Conservation (phyloP, 2,329 filamentous ascomycete species). For the Ampelomyces quisqualis region DNA sequence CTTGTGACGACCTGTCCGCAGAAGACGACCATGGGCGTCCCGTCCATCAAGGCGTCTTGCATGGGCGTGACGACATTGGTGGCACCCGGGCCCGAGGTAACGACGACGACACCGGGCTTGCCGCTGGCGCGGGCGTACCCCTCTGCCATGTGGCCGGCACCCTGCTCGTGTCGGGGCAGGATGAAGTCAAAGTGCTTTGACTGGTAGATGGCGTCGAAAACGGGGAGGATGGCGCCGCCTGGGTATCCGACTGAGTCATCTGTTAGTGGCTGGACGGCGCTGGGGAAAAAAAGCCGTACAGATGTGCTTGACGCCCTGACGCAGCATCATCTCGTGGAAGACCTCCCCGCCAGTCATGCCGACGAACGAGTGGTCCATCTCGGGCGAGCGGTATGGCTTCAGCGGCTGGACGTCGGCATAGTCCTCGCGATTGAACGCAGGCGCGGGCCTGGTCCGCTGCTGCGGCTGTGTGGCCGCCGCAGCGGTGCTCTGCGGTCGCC, state of each 20-base stretch:
- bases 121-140: slow-evolving; percentile 93
- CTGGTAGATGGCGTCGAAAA: slow-evolving; percentile 99
- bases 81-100: slow-evolving; percentile 93
- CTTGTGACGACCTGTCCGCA: slow-evolving; percentile 87
- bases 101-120: slow-evolving; percentile 91
- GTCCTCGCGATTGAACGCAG: slow-evolving; percentile 54
- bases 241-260: slow-evolving; percentile 65
- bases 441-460: slow-evolving; percentile 44
- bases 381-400: slow-evolving; percentile 49
- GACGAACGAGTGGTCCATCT: slow-evolving; percentile 69
- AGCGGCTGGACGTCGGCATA: slow-evolving; percentile 50
- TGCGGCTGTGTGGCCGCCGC: slow-evolving; percentile 35
- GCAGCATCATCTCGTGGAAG: slow-evolving; percentile 98
- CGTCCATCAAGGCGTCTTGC: slow-evolving; percentile 93
- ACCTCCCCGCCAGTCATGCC: slow-evolving; percentile 95
- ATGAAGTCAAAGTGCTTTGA: slow-evolving; percentile 96
- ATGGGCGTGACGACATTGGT: slow-evolving; percentile 97
- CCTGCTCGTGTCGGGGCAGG: slow-evolving; percentile 93
- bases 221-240: slow-evolving; percentile 92
- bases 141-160: slow-evolving; percentile 97
- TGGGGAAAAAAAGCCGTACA: slow-evolving; percentile 62
- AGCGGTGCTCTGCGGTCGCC: slow-evolving; percentile 48
- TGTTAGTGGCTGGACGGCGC: slow-evolving; percentile 15
- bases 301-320: slow-evolving; percentile 87
- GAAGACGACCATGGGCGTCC: slow-evolving; percentile 95